Conservation (phyloP, 345 rosid species). For the Pseudoturritis turrita region DNA sequence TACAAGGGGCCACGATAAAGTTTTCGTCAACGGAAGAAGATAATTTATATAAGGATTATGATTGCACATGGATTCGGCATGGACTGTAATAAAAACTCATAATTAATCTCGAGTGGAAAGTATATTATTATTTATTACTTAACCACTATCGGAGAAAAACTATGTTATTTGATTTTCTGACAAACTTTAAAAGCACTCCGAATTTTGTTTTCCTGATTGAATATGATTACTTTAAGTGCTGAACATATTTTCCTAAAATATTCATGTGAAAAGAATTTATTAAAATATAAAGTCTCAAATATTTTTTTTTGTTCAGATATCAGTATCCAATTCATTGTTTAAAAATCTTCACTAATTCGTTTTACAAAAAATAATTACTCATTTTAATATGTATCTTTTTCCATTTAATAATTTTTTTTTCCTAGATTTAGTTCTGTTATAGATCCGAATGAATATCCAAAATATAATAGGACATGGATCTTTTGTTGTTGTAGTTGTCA, state of each 20-base stretch:
- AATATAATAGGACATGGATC: background rate
- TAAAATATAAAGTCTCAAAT: too few species aligned
- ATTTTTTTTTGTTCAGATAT: background rate
- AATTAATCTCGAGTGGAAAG: background rate
- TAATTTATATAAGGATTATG: background rate
- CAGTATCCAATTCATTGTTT: background rate
- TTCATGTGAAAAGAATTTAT: too few species aligned
- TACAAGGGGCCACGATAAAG: conserved; percentile 13
- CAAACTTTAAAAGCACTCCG: too few species aligned
- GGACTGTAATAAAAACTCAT: background rate
- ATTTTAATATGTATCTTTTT: background rate
- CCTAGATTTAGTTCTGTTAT: too few species aligned
- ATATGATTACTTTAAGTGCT: background rate
- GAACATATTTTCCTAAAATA: background rate
- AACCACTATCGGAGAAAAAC: background rate
- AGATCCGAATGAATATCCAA: background rate
- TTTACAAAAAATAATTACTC: background rate
- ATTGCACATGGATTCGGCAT: conserved; percentile 15
- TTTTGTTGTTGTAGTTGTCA: background rate
- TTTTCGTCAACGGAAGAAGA: conserved; percentile 16
- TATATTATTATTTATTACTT: background rate
- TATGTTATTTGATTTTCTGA: background rate
- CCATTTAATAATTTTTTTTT: background rate
- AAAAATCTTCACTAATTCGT: background rate
- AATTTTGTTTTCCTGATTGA: too few species aligned